Evolutionary conservation across 2,329 filamentous ascomycete genomes (phyloP), one percentile per base, ranked within the genome.

Genomic region (Xylaria sp.): DNA sequence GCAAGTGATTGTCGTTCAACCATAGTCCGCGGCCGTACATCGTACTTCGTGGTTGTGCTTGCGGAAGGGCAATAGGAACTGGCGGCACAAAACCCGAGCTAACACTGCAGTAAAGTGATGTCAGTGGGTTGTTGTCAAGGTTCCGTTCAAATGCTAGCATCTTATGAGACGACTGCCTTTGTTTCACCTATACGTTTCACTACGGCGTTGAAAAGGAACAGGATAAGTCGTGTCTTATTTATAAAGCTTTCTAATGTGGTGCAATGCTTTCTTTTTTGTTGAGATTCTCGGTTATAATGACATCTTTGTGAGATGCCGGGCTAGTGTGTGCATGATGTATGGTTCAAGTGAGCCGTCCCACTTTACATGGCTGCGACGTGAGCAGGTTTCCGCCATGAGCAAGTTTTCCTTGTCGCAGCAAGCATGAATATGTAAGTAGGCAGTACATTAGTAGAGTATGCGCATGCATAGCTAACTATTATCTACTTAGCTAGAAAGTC

Each of bases 331-430:
- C 31, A 4, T 23, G 20, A n/a, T n/a, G n/a, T n/a, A n/a, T n/a
- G n/a, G n/a, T n/a, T n/a, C n/a, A n/a, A n/a, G 33, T 23, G 51
- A 41, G 57, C 54, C 25, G 66, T 66, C 52, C 62, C 67, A 67
- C 63, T 61, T 51, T 67, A 46, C 33, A 39, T 46, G 6, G 36
- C 12, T 31, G 46, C n/a, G 33, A 33, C 31, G 55, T 70, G 67
- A 70, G 67, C 67, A 70, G 67, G 67, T 70, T 69, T 69, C 23
- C 7, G 23, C 55, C 52, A n/a, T 55, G 46, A 60, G 67, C 67
- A 70, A 67, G 67, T 70, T 69, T 69, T 48, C 23, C 15, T 54
- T 54, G 31, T 33, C 31, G 36, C 12, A 55, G 28, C 33, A 33
- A 31, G 43, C 39, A n/a, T n/a, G n/a, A n/a, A 41, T 41, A 41